These are phyloP conservation scores for Brettanomyces sp. DNA, from an alignment of 805 yeast genomes.

Conservation along the genomic window DNA sequence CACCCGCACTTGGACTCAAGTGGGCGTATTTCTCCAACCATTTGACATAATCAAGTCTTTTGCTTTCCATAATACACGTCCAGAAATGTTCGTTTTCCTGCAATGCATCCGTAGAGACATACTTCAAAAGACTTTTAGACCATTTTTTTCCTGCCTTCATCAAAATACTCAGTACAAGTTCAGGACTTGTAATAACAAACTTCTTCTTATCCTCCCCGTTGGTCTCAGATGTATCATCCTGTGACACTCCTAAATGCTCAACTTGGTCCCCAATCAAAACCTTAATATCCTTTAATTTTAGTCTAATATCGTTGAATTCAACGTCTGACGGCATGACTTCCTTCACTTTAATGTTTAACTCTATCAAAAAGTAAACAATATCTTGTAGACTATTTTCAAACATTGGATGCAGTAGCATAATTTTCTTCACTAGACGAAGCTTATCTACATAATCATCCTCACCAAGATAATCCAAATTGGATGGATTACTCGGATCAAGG, in stretches of 20 bases:
- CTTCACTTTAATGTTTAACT: background rate
- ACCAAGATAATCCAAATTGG: conserved; percentile 2
- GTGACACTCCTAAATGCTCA: too few relatives aligned
- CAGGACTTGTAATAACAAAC: conserved; percentile 2
- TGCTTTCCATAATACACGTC: conserved; percentile 11
- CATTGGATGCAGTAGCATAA: conserved; percentile 3
- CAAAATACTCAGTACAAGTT: background rate
- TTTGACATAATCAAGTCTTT: conserved; percentile 8
- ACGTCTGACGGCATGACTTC: background rate
- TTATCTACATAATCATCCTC: conserved; percentile 7
- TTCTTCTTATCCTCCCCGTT: conserved; percentile 3
- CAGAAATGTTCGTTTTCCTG: conserved; percentile 11
- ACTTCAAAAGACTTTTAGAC: background rate
- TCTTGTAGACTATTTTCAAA: conserved; percentile 3
- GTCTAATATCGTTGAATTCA: background rate
- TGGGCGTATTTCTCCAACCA: conserved; percentile 2
- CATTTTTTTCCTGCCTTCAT: background rate
- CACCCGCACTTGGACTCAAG: background rate
- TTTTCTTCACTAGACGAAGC: conserved; percentile 7
- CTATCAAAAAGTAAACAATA: conserved; percentile 1
- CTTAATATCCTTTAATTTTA: background rate
- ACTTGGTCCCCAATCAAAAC: background rate
- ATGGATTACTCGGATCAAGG: conserved; percentile 2
- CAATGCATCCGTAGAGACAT: conserved; percentile 2
- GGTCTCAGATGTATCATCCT: background rate